Evolutionary conservation across 2,329 filamentous ascomycete genomes (phyloP).

Genomic region (Xylaria sp.): DNA sequence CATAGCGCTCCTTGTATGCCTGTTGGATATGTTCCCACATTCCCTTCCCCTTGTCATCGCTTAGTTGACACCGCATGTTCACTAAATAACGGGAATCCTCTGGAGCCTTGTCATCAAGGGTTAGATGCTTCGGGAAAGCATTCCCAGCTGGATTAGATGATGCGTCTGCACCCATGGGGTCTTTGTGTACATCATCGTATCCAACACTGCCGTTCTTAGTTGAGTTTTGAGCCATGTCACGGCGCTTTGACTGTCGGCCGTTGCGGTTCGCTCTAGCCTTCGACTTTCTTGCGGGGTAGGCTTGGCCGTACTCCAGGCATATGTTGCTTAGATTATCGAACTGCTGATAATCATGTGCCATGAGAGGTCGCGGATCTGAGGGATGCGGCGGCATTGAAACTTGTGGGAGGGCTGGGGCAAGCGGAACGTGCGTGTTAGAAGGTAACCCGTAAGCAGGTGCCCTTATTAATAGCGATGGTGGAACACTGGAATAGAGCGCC

Average conservation of each 20-base stretch:
- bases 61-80: constrained; percentile 58
- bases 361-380: constrained; percentile 40
- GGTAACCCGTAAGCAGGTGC: constrained; percentile 28
- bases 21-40: constrained; percentile 67
- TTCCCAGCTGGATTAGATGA: neutral
- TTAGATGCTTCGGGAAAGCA: constrained; percentile 43
- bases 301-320: constrained; percentile 27
- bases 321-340: constrained; percentile 33
- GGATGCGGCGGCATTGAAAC: constrained; percentile 40
- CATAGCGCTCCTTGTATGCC: constrained; percentile 54
- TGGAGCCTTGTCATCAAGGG: constrained; percentile 57
- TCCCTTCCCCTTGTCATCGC: constrained; percentile 62
- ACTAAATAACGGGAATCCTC: constrained; percentile 62
- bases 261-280: constrained; percentile 40
- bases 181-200: constrained; percentile 5
- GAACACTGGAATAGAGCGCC: constrained; percentile 41
- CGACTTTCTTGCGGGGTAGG: constrained; percentile 39
- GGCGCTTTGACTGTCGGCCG: constrained; percentile 39
- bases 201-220: constrained; percentile 20
- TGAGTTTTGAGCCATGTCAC: constrained; percentile 29
- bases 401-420: constrained; percentile 41
- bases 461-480: constrained; percentile 43
- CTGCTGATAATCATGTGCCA: constrained; percentile 23
- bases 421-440: constrained; percentile 35
- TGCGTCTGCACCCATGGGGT: neutral